These are phyloP conservation scores for Ormosia semicastrata DNA, from an alignment of 306 rosid species.

Conservation along the genomic window DNA sequence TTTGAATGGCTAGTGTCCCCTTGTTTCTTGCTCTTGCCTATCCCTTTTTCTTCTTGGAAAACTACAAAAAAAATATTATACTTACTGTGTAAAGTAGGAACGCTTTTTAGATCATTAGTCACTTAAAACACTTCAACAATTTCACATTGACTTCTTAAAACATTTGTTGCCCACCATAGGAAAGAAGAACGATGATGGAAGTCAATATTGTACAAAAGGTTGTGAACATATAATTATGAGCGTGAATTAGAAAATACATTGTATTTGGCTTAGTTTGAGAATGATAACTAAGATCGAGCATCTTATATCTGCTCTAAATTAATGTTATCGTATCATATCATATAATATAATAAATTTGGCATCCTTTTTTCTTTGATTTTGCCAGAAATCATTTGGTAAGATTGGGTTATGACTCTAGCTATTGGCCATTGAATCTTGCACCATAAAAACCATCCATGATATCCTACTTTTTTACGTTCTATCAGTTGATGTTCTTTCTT, in stretches of 20 bases:
- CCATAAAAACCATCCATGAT: neutral
- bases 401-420: neutral
- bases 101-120: slow-evolving; percentile 25
- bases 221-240: neutral
- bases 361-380: neutral
- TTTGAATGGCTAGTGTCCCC: slow-evolving; percentile 46
- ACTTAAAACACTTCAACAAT: neutral
- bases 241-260: neutral
- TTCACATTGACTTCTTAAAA: slow-evolving; percentile 5
- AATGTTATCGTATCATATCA: neutral
- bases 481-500: neutral
- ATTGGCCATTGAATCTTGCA: neutral
- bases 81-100: slow-evolving; percentile 31
- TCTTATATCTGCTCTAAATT: neutral
- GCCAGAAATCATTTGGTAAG: neutral
- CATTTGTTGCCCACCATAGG: neutral
- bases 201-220: slow-evolving; percentile 10
- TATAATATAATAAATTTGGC: neutral
- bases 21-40: slow-evolving; percentile 39
- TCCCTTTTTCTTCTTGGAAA: slow-evolving; percentile 35
- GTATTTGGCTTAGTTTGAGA: neutral
- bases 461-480: neutral
- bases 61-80: slow-evolving; percentile 16
- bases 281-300: neutral
- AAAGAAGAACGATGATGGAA: neutral